Conservation (phyloP, 306 rosid species). For the Trifolium fragiferum region DNA sequence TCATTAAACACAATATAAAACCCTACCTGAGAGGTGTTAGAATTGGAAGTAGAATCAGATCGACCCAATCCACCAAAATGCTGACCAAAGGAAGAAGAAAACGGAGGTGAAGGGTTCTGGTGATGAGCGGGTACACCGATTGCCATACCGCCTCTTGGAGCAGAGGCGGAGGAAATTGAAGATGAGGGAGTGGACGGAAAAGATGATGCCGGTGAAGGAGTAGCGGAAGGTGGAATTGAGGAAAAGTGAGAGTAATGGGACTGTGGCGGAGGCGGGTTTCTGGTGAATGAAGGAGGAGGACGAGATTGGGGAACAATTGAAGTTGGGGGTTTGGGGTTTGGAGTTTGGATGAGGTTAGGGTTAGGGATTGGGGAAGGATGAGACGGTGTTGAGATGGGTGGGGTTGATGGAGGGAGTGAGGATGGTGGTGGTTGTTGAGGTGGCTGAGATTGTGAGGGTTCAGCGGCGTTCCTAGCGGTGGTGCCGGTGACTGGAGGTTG, state of each 20-base stretch:
- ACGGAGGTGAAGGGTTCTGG: slow-evolving; percentile 65
- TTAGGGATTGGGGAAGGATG: slow-evolving; percentile 47
- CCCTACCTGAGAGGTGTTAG: slow-evolving; percentile 69
- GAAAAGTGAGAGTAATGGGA: slow-evolving; percentile 63
- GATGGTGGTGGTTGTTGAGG: slow-evolving; percentile 21
- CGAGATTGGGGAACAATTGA: slow-evolving; percentile 56
- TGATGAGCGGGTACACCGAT: slow-evolving; percentile 86
- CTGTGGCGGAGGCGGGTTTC: slow-evolving; percentile 43
- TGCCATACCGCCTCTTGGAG: slow-evolving; percentile 73
- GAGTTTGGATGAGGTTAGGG: slow-evolving; percentile 43
- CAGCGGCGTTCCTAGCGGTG: slow-evolving; percentile 41
- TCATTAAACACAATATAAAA: neutral
- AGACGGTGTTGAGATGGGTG: slow-evolving; percentile 46
- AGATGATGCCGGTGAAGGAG: slow-evolving; percentile 47
- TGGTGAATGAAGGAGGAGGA: slow-evolving; percentile 59
- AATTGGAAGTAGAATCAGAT: slow-evolving; percentile 55
- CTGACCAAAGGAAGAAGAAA: slow-evolving; percentile 72
- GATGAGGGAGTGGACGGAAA: slow-evolving; percentile 46
- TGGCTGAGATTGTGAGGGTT: slow-evolving; percentile 42
- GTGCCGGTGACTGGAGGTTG: slow-evolving; percentile 50
- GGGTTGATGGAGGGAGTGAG: slow-evolving; percentile 42
- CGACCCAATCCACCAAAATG: slow-evolving; percentile 86
- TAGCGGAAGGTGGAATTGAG: slow-evolving; percentile 54
- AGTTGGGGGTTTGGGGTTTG: slow-evolving; percentile 51
- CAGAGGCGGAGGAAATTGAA: slow-evolving; percentile 47